phyloP scores from a whole-genome alignment of 2,329 filamentous ascomycete species.

The Scytalidium lignicola region DNA sequence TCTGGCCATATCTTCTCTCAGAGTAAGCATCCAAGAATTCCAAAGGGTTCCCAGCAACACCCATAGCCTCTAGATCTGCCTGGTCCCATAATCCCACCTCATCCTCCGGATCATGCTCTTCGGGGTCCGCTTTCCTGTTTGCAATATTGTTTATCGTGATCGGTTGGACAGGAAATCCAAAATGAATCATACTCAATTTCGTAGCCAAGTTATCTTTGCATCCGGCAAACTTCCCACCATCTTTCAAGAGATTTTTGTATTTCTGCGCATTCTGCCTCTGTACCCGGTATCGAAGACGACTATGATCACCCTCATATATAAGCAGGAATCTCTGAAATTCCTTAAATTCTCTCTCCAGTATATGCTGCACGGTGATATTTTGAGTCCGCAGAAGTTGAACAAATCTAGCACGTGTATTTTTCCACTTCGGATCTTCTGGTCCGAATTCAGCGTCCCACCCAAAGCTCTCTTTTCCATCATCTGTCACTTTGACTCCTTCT shows the following conservation, averaged over 20 bases:
- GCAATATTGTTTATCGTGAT: slow-evolving; percentile 21
- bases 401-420: slow-evolving; percentile 3
- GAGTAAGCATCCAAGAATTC: slow-evolving; percentile 24
- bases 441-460: slow-evolving; percentile 1
- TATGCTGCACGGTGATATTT: background rate
- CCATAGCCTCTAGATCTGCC: slow-evolving; percentile 13
- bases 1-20: slow-evolving; percentile 21
- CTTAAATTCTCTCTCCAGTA: slow-evolving; percentile 8
- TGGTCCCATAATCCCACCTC: no score
- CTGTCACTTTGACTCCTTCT: no score
- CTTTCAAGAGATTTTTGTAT: slow-evolving; percentile 10
- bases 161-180: slow-evolving; percentile 24
- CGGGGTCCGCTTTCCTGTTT: slow-evolving; percentile 2
- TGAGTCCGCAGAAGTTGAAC: slow-evolving; percentile 1
- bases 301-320: slow-evolving; percentile 6
- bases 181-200: slow-evolving; percentile 26
- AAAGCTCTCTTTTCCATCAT: no score
- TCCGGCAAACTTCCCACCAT: slow-evolving; percentile 8
- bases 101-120: background rate
- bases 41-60: slow-evolving; percentile 19
- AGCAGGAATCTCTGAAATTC: slow-evolving; percentile 10
- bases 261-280: slow-evolving; percentile 11
- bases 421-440: slow-evolving; percentile 11
- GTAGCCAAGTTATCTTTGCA: slow-evolving; percentile 21
- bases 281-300: slow-evolving; percentile 8